phyloP scores from a whole-genome alignment of 2,329 filamentous ascomycete species.

The Claviceps africana region DNA sequence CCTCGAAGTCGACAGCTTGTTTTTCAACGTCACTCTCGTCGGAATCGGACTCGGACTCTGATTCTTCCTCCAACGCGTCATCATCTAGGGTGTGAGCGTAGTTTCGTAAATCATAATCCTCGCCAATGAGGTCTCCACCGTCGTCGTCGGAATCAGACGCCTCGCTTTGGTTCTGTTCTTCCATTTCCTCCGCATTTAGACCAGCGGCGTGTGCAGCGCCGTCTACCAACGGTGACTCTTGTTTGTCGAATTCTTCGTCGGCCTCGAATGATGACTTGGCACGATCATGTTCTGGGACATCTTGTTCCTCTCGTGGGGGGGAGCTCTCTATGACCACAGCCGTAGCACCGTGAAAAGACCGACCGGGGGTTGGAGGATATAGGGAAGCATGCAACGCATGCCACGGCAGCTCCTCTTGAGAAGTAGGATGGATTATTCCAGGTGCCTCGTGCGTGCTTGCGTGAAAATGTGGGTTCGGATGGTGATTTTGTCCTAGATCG shows the following conservation, averaged over 20 bases:
- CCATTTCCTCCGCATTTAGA: neutral
- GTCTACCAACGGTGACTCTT: neutral
- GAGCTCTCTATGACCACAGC: slow-evolving; percentile 2
- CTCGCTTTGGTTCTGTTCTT: slow-evolving; percentile 6
- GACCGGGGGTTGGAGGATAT: neutral
- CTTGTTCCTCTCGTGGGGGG: neutral
- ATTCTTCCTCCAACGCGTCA: slow-evolving; percentile 11
- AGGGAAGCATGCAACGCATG: neutral
- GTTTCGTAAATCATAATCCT: slow-evolving; percentile 21
- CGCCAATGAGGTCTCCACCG: slow-evolving; percentile 16
- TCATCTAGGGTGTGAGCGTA: slow-evolving; percentile 19
- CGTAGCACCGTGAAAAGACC: neutral
- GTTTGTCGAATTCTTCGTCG: neutral
- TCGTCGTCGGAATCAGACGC: slow-evolving; percentile 9
- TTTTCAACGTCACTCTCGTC: slow-evolving; percentile 8
- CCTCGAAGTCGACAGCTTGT: slow-evolving; percentile 17
- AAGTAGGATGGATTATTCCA: neutral
- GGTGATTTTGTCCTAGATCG: slow-evolving; percentile 4
- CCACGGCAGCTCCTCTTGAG: neutral
- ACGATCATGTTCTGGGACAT: neutral
- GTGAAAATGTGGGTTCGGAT: slow-evolving; percentile 8
- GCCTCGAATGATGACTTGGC: neutral
- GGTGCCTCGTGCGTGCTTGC: neutral
- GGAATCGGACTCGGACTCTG: slow-evolving; percentile 6
- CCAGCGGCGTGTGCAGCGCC: neutral